Conservation (phyloP, 2,329 filamentous ascomycete species). For the Paecilomyces dactylethromorphus region DNA sequence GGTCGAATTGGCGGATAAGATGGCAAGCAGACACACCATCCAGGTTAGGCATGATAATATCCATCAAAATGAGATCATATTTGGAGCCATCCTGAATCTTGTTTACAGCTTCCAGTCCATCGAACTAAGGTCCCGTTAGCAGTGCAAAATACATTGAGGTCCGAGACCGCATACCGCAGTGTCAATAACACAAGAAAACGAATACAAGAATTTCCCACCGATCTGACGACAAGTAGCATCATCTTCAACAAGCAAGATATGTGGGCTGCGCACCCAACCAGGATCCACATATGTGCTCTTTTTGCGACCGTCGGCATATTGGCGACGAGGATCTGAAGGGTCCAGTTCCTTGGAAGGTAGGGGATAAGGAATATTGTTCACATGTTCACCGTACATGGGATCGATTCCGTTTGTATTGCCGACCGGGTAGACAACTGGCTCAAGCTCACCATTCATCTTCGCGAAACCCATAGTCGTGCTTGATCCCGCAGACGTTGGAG, state of each 20-base stretch:
- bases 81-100: slow-evolving; percentile 65
- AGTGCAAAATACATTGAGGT: neutral
- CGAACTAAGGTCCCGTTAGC: slow-evolving; percentile 49
- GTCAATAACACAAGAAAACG: slow-evolving; percentile 58
- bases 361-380: slow-evolving; percentile 86
- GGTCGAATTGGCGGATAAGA: slow-evolving; percentile 81
- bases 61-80: slow-evolving; percentile 73
- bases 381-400: slow-evolving; percentile 88
- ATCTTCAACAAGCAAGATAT: slow-evolving; percentile 85
- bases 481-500: slow-evolving; percentile 40
- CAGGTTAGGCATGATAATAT: slow-evolving; percentile 94
- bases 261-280: slow-evolving; percentile 62
- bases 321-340: slow-evolving; percentile 39
- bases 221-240: slow-evolving; percentile 61
- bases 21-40: slow-evolving; percentile 93
- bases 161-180: slow-evolving; percentile 47
- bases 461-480: slow-evolving; percentile 45
- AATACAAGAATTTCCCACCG: slow-evolving; percentile 60
- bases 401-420: slow-evolving; percentile 89
- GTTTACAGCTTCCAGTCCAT: slow-evolving; percentile 86
- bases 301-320: slow-evolving; percentile 49
- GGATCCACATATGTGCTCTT: slow-evolving; percentile 57
- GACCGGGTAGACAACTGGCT: slow-evolving; percentile 80
- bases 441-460: slow-evolving; percentile 51
- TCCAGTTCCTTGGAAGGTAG: slow-evolving; percentile 61